phyloP scores from a whole-genome alignment of 1,284 basidiomycete species.

The Cryptococcus depauperatus region DNA sequence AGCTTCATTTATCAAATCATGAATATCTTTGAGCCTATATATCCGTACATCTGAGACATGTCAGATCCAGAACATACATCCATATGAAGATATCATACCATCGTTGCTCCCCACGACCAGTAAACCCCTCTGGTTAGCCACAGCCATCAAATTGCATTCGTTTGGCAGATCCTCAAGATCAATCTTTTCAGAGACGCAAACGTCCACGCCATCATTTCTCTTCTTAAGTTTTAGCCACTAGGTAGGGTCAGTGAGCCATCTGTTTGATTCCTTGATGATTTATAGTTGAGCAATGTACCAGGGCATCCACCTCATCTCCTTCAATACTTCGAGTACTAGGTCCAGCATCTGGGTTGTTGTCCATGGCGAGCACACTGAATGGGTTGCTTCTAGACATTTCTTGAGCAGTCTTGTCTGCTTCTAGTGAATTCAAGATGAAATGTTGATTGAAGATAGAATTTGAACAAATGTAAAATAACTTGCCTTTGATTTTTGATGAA shows the following conservation, averaged over 20 bases:
- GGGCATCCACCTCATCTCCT: constrained; percentile 37
- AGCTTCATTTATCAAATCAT: constrained; percentile 25
- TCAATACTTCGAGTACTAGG: constrained; percentile 22
- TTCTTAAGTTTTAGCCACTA: constrained; percentile 45
- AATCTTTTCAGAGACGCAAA: constrained; percentile 35
- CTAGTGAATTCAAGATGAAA: too few relatives aligned
- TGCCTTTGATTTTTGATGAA: too few relatives aligned
- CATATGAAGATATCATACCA: constrained; percentile 19
- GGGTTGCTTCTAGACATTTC: constrained; percentile 28
- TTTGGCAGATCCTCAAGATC: constrained; percentile 35
- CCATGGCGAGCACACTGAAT: constrained; percentile 32
- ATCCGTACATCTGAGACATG: constrained; percentile 30
- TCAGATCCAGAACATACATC: not conserved
- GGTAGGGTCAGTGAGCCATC: not conserved
- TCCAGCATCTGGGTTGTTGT: constrained; percentile 14
- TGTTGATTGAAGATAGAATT: too few relatives aligned
- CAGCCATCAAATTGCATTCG: constrained; percentile 43
- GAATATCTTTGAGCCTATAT: constrained; percentile 31
- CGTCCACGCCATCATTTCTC: constrained; percentile 43
- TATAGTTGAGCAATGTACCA: not conserved
- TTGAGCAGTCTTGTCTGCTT: too few relatives aligned
- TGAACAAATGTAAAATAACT: too few relatives aligned
- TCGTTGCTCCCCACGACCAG: constrained; percentile 42
- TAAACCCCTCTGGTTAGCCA: constrained; percentile 41
- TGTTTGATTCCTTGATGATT: not conserved